Evolutionary conservation across 805 yeast genomes (phyloP), one percentile per base, ranked within the genome.

Genomic region (Wickerhamomyces subpelliculosus): DNA sequence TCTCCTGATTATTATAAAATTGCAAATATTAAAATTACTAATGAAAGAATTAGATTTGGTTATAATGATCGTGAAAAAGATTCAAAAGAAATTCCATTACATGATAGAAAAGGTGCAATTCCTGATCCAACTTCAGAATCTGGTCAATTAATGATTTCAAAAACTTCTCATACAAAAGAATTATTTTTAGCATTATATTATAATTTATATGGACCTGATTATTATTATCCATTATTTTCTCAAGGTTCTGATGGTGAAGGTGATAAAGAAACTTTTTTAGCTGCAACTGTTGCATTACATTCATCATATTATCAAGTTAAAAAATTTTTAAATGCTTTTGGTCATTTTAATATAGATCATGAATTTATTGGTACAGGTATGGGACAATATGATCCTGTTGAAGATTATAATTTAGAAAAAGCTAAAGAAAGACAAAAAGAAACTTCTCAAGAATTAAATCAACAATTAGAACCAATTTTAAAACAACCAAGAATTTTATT

Each of bases 1-100:
- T 74, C 84, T 1, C 95, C 95, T 6, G 62, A 63, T 27, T 81
- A 72, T 50, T 86, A 82, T 58, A 72, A 75, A 23, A 77, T 86
- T 46, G 85, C 85, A 0, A 84, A 77, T 3, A 63, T 77, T 12
- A 47, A 62, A 35, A 62, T 77, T 2, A 37, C 80, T 4, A 37
- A 60, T 2, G 57, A 47, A 58, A 65, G 70, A 24, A 58, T 59
- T 8, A 51, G 68, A 31, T 59, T 50, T 28, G 72, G 71, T 4
- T 63, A 57, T 47, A 56, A 61, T 34, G 63, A 66, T 34, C 59
- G 59, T 37, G 62, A 57, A 20, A 60, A 58, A 27, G 58, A 59
- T 5, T 51, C 57, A 18, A 7, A 23, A 17, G 49, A 69, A 16
- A 40, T 66, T 5, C 77, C 83, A 8, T 69, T 63, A 43, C 84